These are phyloP conservation scores for Yarrowia deformans DNA, from an alignment of 805 yeast species.

Conservation along the genomic window DNA sequence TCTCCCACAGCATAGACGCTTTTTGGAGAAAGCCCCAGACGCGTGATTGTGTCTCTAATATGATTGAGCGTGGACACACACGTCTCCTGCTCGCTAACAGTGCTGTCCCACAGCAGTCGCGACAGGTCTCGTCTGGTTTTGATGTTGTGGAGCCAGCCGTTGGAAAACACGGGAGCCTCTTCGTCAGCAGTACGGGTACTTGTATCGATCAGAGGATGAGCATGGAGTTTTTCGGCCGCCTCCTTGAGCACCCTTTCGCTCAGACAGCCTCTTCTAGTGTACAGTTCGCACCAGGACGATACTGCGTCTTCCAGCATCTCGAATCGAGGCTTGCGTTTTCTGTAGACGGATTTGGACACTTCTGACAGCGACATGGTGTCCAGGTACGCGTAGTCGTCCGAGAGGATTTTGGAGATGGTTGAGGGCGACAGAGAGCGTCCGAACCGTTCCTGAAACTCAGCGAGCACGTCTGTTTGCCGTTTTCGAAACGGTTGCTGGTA, in stretches of 20 bases:
- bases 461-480: slow-evolving; percentile 1
- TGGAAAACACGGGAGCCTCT: slow-evolving; percentile 22
- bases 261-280: slow-evolving; percentile 27
- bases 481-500: slow-evolving; percentile 24
- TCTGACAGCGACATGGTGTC: slow-evolving; percentile 10
- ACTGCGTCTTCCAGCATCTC: slow-evolving; percentile 25
- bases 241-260: slow-evolving; percentile 31
- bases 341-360: slow-evolving; percentile 16
- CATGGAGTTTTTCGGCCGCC: slow-evolving; percentile 14
- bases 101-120: slow-evolving; percentile 18
- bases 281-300: slow-evolving; percentile 28
- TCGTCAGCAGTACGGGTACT: slow-evolving; percentile 6
- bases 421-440: slow-evolving; percentile 10
- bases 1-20: slow-evolving; percentile 19
- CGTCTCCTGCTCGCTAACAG: slow-evolving; percentile 16
- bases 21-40: slow-evolving; percentile 10
- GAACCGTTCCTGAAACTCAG: slow-evolving; percentile 18
- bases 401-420: slow-evolving; percentile 19
- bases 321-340: slow-evolving; percentile 16
- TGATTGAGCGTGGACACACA: neutral
- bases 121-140: slow-evolving; percentile 25
- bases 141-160: slow-evolving; percentile 30
- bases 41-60: slow-evolving; percentile 21
- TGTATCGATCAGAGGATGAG: slow-evolving; percentile 21
- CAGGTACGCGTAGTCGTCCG: slow-evolving; percentile 29